Conservation (phyloP, 2,329 filamentous ascomycete genomes). For the Whalleya microplaca region DNA sequence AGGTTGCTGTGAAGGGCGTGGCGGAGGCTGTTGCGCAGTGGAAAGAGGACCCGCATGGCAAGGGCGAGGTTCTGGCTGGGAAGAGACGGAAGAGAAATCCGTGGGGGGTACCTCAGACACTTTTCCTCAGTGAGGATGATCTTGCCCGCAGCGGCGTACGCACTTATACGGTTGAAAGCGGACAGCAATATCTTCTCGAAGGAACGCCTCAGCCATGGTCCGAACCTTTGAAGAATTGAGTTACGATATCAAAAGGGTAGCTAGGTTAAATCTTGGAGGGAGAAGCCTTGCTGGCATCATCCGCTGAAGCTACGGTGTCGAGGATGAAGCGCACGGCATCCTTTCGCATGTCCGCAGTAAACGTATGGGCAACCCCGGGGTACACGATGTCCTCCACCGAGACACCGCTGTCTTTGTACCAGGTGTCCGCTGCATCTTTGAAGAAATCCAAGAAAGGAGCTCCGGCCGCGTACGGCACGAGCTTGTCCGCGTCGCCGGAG, state of each 20-base stretch:
- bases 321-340: slow-evolving; percentile 69
- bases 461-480: slow-evolving; percentile 70
- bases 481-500: slow-evolving; percentile 68
- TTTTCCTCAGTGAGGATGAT: slow-evolving; percentile 46
- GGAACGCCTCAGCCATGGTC: slow-evolving; percentile 46
- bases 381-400: slow-evolving; percentile 70
- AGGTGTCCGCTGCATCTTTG: slow-evolving; percentile 54
- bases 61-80: slow-evolving; percentile 45
- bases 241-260: slow-evolving; percentile 1
- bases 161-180: slow-evolving; percentile 38
- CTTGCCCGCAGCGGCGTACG: slow-evolving; percentile 43
- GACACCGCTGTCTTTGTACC: slow-evolving; percentile 59
- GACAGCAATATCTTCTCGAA: slow-evolving; percentile 46
- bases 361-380: slow-evolving; percentile 70
- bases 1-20: slow-evolving; percentile 47
- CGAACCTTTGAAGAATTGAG: background rate
- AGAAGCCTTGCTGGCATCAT: slow-evolving; percentile 31
- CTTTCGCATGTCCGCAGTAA: slow-evolving; percentile 66
- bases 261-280: slow-evolving; percentile 33
- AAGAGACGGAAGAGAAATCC: slow-evolving; percentile 56
- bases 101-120: slow-evolving; percentile 48
- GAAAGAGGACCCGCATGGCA: slow-evolving; percentile 57
- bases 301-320: slow-evolving; percentile 44
- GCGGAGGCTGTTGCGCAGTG: slow-evolving; percentile 51
- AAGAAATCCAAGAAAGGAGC: slow-evolving; percentile 66